These are phyloP conservation scores for Neofusicoccum umdonicola DNA, from an alignment of 2,329 filamentous ascomycete species.

Conservation along the genomic window DNA sequence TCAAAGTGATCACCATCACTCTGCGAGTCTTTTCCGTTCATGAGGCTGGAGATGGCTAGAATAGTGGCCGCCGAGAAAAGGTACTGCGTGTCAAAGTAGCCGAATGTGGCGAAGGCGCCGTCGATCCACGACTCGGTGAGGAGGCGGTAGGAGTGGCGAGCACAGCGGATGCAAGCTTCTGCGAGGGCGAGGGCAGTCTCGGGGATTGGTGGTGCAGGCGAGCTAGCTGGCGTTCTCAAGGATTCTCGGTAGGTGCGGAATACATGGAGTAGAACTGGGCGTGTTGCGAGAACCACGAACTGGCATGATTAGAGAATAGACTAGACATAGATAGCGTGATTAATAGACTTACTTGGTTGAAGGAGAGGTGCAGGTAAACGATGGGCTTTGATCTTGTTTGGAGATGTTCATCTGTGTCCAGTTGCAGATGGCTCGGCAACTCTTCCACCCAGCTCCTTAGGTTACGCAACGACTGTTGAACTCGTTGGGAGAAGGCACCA, in stretches of 20 bases:
- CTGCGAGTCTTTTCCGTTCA: constrained; percentile 23
- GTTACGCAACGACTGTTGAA: constrained; percentile 35
- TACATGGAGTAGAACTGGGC: constrained; percentile 34
- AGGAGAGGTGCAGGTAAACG: constrained; percentile 36
- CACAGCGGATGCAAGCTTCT: constrained; percentile 47
- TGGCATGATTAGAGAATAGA: constrained; percentile 14
- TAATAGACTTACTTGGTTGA: constrained; percentile 29
- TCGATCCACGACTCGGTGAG: constrained; percentile 48
- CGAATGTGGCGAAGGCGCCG: constrained; percentile 48
- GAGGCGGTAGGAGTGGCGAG: constrained; percentile 44
- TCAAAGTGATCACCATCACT: constrained; percentile 20
- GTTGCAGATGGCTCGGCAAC: constrained; percentile 33
- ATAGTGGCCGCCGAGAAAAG: constrained; percentile 48
- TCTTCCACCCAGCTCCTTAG: constrained; percentile 39
- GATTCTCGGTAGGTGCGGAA: constrained; percentile 25
- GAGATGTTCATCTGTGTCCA: constrained; percentile 26
- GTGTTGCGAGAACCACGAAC: constrained; percentile 32
- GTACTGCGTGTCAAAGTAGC: constrained; percentile 49
- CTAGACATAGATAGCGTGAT: not conserved
- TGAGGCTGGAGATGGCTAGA: constrained; percentile 44
- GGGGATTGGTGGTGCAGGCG: constrained; percentile 18
- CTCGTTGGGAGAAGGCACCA: constrained; percentile 34
- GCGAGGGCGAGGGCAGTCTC: constrained; percentile 39
- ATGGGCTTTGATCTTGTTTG: constrained; percentile 24
- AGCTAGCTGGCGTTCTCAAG: constrained; percentile 7